Base-by-base conservation (phyloP, 1,284 basidiomycete genomes). In the Cryptococcus deneoformans region DNA sequence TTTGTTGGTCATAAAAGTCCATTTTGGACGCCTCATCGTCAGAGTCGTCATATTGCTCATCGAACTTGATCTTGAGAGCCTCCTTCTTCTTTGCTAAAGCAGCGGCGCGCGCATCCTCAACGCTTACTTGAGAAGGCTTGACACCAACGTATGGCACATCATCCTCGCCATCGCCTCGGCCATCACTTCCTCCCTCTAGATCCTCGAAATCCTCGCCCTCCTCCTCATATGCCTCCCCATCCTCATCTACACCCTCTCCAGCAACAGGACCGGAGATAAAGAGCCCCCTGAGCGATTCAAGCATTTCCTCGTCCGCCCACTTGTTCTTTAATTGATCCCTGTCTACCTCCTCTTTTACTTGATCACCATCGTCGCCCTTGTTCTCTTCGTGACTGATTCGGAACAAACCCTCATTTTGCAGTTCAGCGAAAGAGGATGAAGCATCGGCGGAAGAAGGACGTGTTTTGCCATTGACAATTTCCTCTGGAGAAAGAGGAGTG, bases 21-120 rank as follows among this genome's bases (percentile, higher is more conserved):
- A 86, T 79, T 68, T 88, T 87, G 37, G 75, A 76, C 38, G 84
- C 80, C 14, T 82, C 81, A 56, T 90, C 88, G 58, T 89, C 88
- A 1, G 90, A 89, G 69, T 93, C 92, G 73, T 97, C 93, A 76
- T 97, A 97, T 77, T 96, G 89, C 71, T 93, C 90, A 79, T 99
- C 91, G 73, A 98, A 98, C 74, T 95, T 95, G 64, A 87, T 86
- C 77, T 97, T 97, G 57, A 98, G 83, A 1, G 84, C 86, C 66
- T 89, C 91, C 79, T 98, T 98, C 80, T 96, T 98, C 45, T 84
- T 84, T 5, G 88, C 85, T 36, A 97, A 84, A 1, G 84, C 79
- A 1, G 82, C 81, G 6, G 84, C 84, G 37, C 82, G 79, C 0
- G 80, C 68, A 2, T 78, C 71, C 54, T 82, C 82, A 47, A 68